A percentile compares a stretch with the other conserved stretches of the same genome.
These are phyloP conservation scores for Aplosporella prunicola DNA, from an alignment of 2,329 filamentous ascomycete species.

Conservation along the genomic window DNA sequence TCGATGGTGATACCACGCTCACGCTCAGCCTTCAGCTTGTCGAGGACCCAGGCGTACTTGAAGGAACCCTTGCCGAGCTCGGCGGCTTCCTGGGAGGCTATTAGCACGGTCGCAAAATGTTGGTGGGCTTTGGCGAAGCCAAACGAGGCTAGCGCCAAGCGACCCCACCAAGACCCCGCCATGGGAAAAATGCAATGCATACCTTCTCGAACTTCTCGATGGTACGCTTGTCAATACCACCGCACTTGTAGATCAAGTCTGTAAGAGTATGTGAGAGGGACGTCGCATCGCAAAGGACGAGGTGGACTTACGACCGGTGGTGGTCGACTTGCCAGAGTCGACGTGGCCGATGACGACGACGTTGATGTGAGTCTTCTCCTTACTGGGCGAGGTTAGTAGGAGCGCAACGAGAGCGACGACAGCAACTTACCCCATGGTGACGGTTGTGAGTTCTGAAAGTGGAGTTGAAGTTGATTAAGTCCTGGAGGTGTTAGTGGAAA, in stretches of 20 bases:
- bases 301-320: conserved; percentile 61
- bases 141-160: conserved; percentile 26
- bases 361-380: conserved; percentile 88
- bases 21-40: conserved; percentile 99
- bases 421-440: conserved; percentile 52
- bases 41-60: conserved; percentile 99
- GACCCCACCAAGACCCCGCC: conserved; percentile 30
- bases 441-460: conserved; percentile 33
- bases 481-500: conserved; percentile 11
- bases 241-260: conserved; percentile 99
- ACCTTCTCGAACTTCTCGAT: conserved; percentile 99
- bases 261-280: conserved; percentile 43
- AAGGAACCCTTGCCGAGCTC: conserved; percentile 99
- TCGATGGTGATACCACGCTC: conserved; percentile 99
- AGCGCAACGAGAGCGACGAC: conserved; percentile 9
- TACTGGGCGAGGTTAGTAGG: conserved; percentile 48
- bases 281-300: conserved; percentile 17
- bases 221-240: conserved; percentile 99
- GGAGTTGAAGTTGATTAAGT: conserved; percentile 24
- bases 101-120: conserved; percentile 22
- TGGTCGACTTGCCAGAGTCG: conserved; percentile 99
- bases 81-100: conserved; percentile 70
- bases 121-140: conserved; percentile 16
- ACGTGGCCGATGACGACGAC: conserved; percentile 99
- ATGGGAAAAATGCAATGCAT: conserved; percentile 33